Evolutionary conservation across 805 yeast genomes (phyloP), one percentile per base, ranked within the genome.

Genomic region (Yarrowia porcina): DNA sequence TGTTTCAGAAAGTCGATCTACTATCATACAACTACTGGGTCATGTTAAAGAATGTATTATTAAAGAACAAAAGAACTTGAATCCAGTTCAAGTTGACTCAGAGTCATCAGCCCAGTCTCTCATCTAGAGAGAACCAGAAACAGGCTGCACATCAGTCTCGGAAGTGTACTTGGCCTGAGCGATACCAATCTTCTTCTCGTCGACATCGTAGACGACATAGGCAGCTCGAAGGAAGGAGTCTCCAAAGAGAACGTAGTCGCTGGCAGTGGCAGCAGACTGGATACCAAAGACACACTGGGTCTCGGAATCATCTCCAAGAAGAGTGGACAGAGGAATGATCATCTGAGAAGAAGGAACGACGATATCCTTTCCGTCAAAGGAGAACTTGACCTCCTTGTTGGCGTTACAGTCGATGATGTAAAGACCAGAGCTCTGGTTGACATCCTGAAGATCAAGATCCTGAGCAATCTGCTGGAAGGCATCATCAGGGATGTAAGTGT

Each of bases 281-380:
- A 94, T 85, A 69, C 97, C 96, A 42, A 96, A 91, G 81, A 94
- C 89, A 7, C 96, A 96, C 64, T 97, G 91, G 71, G 92, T 88
- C 82, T 99, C 92, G 42, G 96, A 85, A 45, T 98, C 98, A 65
- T 94, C 84, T 39, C 90, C 89, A 76, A 94, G 97, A 75, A 94
- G 82, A 64, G 93, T 89, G 82, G 56, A 41, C 25, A 65, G 44
- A 4, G 71, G 71, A 64, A 70, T 64, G 50, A 72, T 66, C 59
- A 73, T 57, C 61, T 94, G 94, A 75, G 94, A 98, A 72, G 84
- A 86, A 38, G 99, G 87, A 66, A 87, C 73, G 73, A 94, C 85
- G 56, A 96, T 88, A 80, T 91, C 94, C 80, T 93, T 90, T 67
- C 98, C 98, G 65, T 83, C 86, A 68, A 94, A 88, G 74, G 81